A percentile compares a stretch with the other conserved stretches of the same genome.
Conservation (phyloP, 1,284 basidiomycete species). For the Papiliotrema laurentii region DNA sequence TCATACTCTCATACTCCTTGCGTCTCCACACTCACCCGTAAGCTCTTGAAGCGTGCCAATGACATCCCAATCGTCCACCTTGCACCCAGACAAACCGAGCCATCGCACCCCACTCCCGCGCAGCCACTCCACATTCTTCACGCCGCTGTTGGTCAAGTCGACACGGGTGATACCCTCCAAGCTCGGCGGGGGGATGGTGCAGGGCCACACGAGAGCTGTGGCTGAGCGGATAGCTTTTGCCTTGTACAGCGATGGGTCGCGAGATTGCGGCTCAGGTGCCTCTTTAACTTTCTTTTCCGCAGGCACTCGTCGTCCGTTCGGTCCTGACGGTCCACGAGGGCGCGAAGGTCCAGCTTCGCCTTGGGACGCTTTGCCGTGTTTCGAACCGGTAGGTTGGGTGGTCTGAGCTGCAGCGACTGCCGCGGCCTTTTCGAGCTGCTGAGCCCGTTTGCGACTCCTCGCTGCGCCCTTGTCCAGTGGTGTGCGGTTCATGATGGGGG, state of each 20-base stretch:
- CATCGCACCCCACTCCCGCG: constrained; percentile 30
- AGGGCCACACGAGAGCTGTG: constrained; percentile 35
- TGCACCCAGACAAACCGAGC: constrained; percentile 37
- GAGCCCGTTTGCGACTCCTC: constrained; percentile 29
- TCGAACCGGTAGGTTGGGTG: neutral
- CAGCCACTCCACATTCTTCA: constrained; percentile 35
- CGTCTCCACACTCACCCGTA: constrained; percentile 21
- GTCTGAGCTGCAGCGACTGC: neutral
- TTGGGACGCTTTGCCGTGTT: neutral
- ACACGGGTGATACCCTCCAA: constrained; percentile 30
- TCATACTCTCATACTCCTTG: too few species aligned
- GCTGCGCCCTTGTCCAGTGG: constrained; percentile 45
- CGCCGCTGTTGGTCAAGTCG: constrained; percentile 35
- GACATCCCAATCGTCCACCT: constrained; percentile 35
- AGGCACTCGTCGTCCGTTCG: too few species aligned
- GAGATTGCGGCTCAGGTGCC: constrained; percentile 4
- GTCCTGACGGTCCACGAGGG: too few species aligned
- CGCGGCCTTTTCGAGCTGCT: constrained; percentile 1
- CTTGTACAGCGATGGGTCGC: constrained; percentile 32
- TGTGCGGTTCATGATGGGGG: neutral
- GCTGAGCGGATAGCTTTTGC: constrained; percentile 40
- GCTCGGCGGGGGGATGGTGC: constrained; percentile 31
- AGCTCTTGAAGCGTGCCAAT: constrained; percentile 31
- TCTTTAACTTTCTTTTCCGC: neutral
- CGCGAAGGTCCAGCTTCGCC: constrained; percentile 2